These are phyloP conservation scores for Saururus chinensis DNA, from an alignment of 164 flowering plant species.

Conservation along the genomic window DNA sequence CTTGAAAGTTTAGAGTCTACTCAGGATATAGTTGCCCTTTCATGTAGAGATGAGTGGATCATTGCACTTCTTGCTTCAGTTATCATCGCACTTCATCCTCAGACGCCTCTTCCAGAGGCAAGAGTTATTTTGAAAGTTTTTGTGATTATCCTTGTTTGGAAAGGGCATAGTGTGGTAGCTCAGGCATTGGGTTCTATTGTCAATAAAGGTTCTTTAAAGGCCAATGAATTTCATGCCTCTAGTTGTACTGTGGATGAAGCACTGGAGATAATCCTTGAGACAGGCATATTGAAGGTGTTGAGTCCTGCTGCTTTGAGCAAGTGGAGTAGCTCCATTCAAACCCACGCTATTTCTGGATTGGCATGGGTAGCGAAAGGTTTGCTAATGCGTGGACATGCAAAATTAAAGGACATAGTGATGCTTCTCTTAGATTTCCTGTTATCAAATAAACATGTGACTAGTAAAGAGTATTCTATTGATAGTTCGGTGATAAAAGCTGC, in stretches of 20 bases:
- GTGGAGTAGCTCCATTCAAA: slow-evolving; percentile 19
- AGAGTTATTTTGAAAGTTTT: slow-evolving; percentile 34
- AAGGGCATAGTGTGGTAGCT: slow-evolving; percentile 64
- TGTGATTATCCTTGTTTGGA: slow-evolving; percentile 21
- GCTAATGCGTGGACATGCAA: slow-evolving; percentile 89
- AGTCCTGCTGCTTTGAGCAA: slow-evolving; percentile 14
- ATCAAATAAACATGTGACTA: slow-evolving; percentile 16
- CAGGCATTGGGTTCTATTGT: slow-evolving; percentile 89
- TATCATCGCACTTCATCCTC: slow-evolving; percentile 57
- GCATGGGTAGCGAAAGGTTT: slow-evolving; percentile 97
- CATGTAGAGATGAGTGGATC: slow-evolving; percentile 55
- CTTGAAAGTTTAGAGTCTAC: slow-evolving; percentile 14
- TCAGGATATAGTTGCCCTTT: slow-evolving; percentile 12
- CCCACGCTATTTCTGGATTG: slow-evolving; percentile 50
- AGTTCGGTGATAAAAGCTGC: slow-evolving; percentile 34
- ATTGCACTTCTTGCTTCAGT: slow-evolving; percentile 71
- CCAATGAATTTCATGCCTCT: slow-evolving; percentile 15
- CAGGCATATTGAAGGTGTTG: slow-evolving; percentile 14
- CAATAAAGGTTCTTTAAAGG: slow-evolving; percentile 49
- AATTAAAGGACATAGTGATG: slow-evolving; percentile 46
- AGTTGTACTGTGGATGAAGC: slow-evolving; percentile 53
- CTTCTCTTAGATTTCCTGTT: slow-evolving; percentile 44
- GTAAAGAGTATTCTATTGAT: slow-evolving; percentile 16
- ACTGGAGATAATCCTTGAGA: slow-evolving; percentile 34
- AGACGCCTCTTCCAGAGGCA: slow-evolving; percentile 40